phyloP scores from a whole-genome alignment of 2,329 filamentous ascomycete species.

The Pyrenophora teres region DNA sequence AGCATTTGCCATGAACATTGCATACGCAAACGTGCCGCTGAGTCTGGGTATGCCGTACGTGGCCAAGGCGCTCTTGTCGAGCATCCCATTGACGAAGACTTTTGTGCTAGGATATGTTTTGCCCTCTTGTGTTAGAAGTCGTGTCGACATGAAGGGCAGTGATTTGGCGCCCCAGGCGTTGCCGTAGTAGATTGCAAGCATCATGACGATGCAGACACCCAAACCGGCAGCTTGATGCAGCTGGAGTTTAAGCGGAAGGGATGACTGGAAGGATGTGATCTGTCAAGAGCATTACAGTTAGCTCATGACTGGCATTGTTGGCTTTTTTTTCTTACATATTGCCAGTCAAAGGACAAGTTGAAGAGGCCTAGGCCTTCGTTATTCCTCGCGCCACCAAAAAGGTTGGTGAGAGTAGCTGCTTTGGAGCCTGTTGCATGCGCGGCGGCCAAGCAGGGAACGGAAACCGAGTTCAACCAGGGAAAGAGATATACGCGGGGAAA shows the following conservation, averaged over 20 bases:
- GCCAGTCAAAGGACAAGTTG: constrained; percentile 20
- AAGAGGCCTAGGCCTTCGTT: constrained; percentile 21
- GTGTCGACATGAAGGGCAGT: constrained; percentile 22
- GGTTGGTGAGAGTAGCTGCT: constrained; percentile 16
- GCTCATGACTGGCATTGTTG: not conserved
- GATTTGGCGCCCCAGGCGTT: constrained; percentile 20
- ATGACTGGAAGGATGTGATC: constrained; percentile 23
- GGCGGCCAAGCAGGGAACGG: constrained; percentile 20
- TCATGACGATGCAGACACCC: constrained; percentile 15
- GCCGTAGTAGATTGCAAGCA: constrained; percentile 21
- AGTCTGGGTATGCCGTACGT: constrained; percentile 19
- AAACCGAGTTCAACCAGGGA: constrained; percentile 22
- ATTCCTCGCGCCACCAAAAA: constrained; percentile 20
- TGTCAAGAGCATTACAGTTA: not conserved
- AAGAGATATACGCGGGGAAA: constrained; percentile 24
- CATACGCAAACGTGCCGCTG: constrained; percentile 18
- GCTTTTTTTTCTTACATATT: constrained; percentile 17
- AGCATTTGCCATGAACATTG: constrained; percentile 26
- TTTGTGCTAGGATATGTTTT: constrained; percentile 13
- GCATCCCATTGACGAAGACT: constrained; percentile 17
- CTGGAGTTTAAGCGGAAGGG: constrained; percentile 21
- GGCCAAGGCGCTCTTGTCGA: constrained; percentile 18
- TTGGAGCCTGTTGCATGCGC: constrained; percentile 21
- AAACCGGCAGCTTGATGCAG: constrained; percentile 17
- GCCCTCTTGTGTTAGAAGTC: constrained; percentile 16